Base-by-base conservation (phyloP, 2,329 filamentous ascomycete species). In the Aspergillus spinulosporus region DNA sequence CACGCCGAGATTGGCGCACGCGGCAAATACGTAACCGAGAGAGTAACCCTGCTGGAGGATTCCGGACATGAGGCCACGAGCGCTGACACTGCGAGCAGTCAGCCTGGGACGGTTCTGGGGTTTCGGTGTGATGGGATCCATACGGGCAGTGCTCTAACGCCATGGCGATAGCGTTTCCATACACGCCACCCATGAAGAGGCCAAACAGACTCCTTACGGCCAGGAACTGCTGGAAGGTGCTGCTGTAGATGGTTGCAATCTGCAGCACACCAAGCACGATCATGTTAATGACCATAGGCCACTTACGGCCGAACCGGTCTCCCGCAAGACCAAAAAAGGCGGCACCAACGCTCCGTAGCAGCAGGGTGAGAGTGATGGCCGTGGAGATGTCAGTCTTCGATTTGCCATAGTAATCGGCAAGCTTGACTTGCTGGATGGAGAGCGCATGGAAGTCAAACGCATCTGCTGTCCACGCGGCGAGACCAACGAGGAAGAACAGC, bases 361-460 rank as follows among this genome's bases (percentile, higher is more conserved):
- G 81, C 12, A 93, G 78, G 0, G 89, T 91, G 34, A 93, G 76
- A 0, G 68, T 70, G n/a, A 70, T 70, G 9, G 68, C 26, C 86
- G 87, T 88, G 2, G 86, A 85, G 64, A 93, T 87, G 52, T 87
- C 80, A 0, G 88, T 89, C 62, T 85, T 86, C 59, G 83, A 84
- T 49, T 76, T 77, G 14, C 77, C 62, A 64, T 84, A 87, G 62
- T 83, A 84, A 2, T 78, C 72, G 3, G 83, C 82, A 28, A 92
- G 77, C 74, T 91, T 90, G 63, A 82, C 82, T 3, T 88, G 89
- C 71, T 92, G 89, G 61, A 93, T 89, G 3, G 86, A 89, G 6
- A 93, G 80, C 28, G 89, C 88, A 73, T 92, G 88, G 69, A 92
- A 93, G 72, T 92, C 89, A 70, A 92, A 93, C 3, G 89, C 89